phyloP scores from a whole-genome alignment of 192 early-diverging fungal genomes.

The Linnemannia exigua region DNA sequence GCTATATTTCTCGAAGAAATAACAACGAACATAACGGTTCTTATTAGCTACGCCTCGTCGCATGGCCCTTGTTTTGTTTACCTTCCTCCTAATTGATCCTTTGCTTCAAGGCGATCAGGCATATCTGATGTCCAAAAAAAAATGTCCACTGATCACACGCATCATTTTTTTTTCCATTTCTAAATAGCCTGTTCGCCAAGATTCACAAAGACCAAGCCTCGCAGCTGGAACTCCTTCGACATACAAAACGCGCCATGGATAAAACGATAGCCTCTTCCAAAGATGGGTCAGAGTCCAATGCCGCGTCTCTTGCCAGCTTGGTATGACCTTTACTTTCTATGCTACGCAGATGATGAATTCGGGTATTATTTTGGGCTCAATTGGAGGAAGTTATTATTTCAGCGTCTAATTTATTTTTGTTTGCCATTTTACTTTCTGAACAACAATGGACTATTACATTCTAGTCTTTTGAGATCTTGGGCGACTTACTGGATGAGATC shows the following conservation, averaged over 20 bases:
- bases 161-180: neutral
- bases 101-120: neutral
- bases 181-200: constrained; percentile 48
- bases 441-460: neutral
- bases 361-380: neutral
- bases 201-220: constrained; percentile 58
- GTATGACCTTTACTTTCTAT: no score
- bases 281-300: constrained; percentile 23
- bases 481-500: constrained; percentile 82
- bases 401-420: neutral
- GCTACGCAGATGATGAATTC: no score
- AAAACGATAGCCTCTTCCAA: constrained; percentile 25
- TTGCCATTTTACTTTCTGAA: neutral
- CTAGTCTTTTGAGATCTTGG: constrained; percentile 70
- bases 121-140: constrained; percentile 1
- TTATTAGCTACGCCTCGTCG: neutral
- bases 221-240: constrained; percentile 44
- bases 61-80: neutral
- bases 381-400: neutral
- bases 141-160: neutral
- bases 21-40: no score
- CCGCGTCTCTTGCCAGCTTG: constrained; percentile 36
- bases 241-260: constrained; percentile 56
- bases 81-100: neutral
- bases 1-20: neutral